Evolutionary conservation across 805 yeast genomes (phyloP).

Genomic region (Metschnikowia borealis): DNA sequence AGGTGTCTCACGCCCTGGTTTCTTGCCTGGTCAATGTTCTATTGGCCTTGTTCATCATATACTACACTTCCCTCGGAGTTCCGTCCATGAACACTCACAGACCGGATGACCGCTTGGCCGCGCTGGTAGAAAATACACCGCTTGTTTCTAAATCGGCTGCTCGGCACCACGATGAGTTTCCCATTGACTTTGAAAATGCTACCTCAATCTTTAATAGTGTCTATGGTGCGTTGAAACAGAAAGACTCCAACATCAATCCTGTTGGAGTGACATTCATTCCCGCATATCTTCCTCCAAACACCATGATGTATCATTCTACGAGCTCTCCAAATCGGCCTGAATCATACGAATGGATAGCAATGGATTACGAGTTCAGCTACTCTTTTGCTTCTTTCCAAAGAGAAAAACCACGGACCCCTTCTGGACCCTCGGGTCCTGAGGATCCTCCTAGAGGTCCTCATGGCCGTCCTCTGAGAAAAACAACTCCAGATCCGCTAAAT

Average conservation of each 20-base stretch:
- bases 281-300: slow-evolving; percentile 57
- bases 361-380: slow-evolving; percentile 60
- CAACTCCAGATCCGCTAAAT: background rate
- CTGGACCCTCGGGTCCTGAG: background rate
- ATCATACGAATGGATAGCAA: slow-evolving; percentile 58
- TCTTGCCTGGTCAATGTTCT: background rate
- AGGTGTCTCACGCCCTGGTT: background rate
- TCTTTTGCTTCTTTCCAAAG: slow-evolving; percentile 36
- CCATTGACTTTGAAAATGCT: slow-evolving; percentile 47
- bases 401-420: slow-evolving; percentile 7
- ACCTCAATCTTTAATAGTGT: slow-evolving; percentile 54
- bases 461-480: background rate
- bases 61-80: background rate
- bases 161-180: slow-evolving; percentile 2
- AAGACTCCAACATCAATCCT: slow-evolving; percentile 50
- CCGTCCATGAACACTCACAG: background rate
- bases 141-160: background rate
- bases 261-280: slow-evolving; percentile 57
- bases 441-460: background rate
- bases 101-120: background rate
- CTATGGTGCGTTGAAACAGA: slow-evolving; percentile 49
- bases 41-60: background rate
- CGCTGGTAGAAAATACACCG: background rate
- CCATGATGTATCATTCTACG: slow-evolving; percentile 54
- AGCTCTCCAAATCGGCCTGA: slow-evolving; percentile 38